A percentile compares a stretch with the other conserved stretches of the same genome.
Conservation (phyloP, 352 stramenopile species). For the Nothophytophthora sp. region DNA sequence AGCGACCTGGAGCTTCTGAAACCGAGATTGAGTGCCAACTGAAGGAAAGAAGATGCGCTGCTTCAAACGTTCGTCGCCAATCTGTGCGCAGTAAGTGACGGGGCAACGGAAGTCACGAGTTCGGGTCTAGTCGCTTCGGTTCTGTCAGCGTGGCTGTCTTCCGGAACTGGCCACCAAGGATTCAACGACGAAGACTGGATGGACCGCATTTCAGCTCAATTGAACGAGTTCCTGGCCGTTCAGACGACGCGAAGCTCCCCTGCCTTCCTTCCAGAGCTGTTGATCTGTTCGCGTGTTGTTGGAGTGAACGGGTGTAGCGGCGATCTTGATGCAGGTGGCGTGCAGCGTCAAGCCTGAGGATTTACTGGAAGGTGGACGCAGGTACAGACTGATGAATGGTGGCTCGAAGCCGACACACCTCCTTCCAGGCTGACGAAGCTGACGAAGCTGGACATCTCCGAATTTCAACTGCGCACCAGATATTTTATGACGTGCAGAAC, state of each 20-base stretch:
- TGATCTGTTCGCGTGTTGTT: too few species aligned
- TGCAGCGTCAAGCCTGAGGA: too few species aligned
- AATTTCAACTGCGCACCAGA: too few species aligned
- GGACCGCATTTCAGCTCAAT: constrained; percentile 28
- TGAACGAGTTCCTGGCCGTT: constrained; percentile 24
- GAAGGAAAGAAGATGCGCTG: constrained; percentile 15
- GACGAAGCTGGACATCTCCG: too few species aligned
- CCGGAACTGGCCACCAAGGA: constrained; percentile 10
- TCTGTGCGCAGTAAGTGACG: constrained; percentile 19
- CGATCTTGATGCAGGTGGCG: too few species aligned
- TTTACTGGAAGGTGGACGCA: too few species aligned
- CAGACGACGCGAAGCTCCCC: constrained; percentile 10
- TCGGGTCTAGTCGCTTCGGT: constrained; percentile 13
- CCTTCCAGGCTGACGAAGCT: too few species aligned
- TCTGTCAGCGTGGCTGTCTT: constrained; percentile 25
- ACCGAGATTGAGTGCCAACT: constrained; percentile 14
- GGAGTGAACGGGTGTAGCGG: too few species aligned
- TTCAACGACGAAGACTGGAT: constrained; percentile 29
- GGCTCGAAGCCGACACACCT: too few species aligned
- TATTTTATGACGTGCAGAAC: too few species aligned
- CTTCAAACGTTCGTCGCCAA: constrained; percentile 16
- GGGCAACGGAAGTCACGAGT: constrained; percentile 7
- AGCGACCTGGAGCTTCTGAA: constrained; percentile 15
- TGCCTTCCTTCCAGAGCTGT: too few species aligned
- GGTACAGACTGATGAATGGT: too few species aligned